phyloP scores from a whole-genome alignment of 352 stramenopile genomes.

The Globisporangium cystogenes region DNA sequence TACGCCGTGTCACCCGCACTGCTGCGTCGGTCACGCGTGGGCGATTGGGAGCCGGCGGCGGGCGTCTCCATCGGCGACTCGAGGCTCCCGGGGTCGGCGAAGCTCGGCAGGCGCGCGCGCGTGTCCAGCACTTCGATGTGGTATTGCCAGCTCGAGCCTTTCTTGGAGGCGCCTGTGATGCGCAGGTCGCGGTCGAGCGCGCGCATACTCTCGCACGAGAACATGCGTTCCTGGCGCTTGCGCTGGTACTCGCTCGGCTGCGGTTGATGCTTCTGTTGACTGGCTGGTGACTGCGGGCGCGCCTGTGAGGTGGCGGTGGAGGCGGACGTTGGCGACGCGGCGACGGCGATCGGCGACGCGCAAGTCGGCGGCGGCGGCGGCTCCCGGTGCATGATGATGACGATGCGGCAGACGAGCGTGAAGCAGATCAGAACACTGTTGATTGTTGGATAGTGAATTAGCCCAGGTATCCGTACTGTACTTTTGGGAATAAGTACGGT shows the following conservation, averaged over 20 bases:
- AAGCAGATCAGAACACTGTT: neutral
- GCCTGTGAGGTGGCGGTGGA: neutral
- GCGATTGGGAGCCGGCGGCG: conserved; percentile 5
- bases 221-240: conserved; percentile 15
- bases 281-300: neutral
- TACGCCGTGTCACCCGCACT: conserved; percentile 15
- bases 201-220: conserved; percentile 18
- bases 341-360: conserved; percentile 4
- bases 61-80: conserved; percentile 8
- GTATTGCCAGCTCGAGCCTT: conserved; percentile 65
- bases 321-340: neutral
- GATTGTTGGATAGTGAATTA: neutral
- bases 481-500: neutral
- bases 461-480: neutral
- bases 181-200: conserved; percentile 47
- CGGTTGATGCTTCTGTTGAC: neutral
- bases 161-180: conserved; percentile 69
- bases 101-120: conserved; percentile 24
- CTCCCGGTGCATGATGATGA: neutral
- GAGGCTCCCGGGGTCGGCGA: conserved; percentile 13
- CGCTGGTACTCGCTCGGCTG: conserved; percentile 7
- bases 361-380: neutral
- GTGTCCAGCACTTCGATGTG: conserved; percentile 78
- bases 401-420: neutral
- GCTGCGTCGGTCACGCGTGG: conserved; percentile 5